A percentile compares a stretch with the other conserved stretches of the same genome.
phyloP scores from a whole-genome alignment of 1,139 yeast genomes.

The Kodamaea derodonti region DNA sequence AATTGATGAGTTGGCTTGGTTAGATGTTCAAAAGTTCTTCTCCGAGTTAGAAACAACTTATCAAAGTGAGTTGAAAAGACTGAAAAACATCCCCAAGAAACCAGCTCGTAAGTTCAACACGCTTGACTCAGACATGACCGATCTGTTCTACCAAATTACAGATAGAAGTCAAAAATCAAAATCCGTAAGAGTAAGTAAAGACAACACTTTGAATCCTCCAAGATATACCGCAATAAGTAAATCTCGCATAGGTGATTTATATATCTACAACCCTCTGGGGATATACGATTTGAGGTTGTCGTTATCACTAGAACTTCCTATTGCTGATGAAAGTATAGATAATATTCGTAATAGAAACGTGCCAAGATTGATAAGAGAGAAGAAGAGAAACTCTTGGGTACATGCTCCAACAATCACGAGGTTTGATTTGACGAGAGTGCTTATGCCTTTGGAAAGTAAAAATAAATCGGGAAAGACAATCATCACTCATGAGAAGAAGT shows the following conservation, averaged over 20 bases:
- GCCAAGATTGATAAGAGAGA: constrained; percentile 55
- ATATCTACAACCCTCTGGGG: constrained; percentile 72
- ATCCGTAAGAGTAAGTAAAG: constrained; percentile 61
- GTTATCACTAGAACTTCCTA: constrained; percentile 72
- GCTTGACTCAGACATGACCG: constrained; percentile 41
- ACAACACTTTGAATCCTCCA: constrained; percentile 54
- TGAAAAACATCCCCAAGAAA: constrained; percentile 15
- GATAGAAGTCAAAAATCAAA: constrained; percentile 53
- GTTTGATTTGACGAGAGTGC: constrained; percentile 66
- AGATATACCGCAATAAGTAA: constrained; percentile 71
- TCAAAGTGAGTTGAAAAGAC: constrained; percentile 34
- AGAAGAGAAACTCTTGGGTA: constrained; percentile 59
- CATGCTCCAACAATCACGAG: constrained; percentile 68
- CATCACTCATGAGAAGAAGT: constrained; percentile 36
- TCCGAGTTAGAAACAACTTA: constrained; percentile 49
- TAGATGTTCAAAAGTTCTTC: constrained; percentile 54
- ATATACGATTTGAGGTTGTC: constrained; percentile 75
- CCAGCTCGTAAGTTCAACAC: constrained; percentile 39
- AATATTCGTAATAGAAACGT: constrained; percentile 33
- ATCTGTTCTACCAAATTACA: constrained; percentile 34
- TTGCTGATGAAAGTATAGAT: constrained; percentile 50
- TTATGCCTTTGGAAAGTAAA: constrained; percentile 43
- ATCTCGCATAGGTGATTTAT: constrained; percentile 65
- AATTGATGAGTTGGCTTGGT: constrained; percentile 64
- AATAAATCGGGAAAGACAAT: constrained; percentile 39